A percentile compares a stretch with the other conserved stretches of the same genome.
Evolutionary conservation across 225 moss, liverwort and hornwort genomes (phyloP).

Genomic region (Asterella californica): DNA sequence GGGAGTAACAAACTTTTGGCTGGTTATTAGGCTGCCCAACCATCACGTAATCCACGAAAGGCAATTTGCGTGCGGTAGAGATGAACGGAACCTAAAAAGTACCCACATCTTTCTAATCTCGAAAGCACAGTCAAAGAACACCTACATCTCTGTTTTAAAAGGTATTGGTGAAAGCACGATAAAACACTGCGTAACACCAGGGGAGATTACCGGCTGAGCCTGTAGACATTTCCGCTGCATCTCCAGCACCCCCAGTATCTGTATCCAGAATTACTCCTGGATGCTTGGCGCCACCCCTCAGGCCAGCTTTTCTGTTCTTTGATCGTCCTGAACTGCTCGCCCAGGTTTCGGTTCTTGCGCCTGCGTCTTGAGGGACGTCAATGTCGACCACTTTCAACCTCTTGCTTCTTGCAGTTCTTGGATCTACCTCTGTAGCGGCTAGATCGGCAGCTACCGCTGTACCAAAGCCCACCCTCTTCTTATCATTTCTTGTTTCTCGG

Average conservation of each 20-base stretch:
- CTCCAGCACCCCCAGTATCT: not conserved
- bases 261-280: conserved; percentile 18
- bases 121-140: too few species aligned
- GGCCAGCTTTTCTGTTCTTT: conserved; percentile 24
- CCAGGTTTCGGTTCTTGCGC: not conserved
- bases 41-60: too few species aligned
- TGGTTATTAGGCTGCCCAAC: too few species aligned
- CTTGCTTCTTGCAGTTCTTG: not conserved
- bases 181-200: not conserved
- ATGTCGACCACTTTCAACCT: conserved; percentile 14
- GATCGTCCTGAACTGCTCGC: conserved; percentile 12
- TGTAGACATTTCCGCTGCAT: conserved; percentile 7
- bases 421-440: not conserved
- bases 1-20: too few species aligned
- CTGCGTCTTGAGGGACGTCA: not conserved
- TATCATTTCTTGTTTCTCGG: conserved; percentile 41
- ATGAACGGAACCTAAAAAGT: not conserved
- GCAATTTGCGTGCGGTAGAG: not conserved
- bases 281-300: conserved; percentile 18
- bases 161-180: not conserved
- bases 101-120: too few species aligned
- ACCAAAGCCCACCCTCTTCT: conserved; percentile 36
- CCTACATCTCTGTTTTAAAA: too few species aligned
- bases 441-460: conserved; percentile 4
- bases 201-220: conserved; percentile 18